Percentiles rank a stretch among this genome's conserved stretches.
phyloP scores from a whole-genome alignment of 495 filamentous ascomycete genomes.

The Hypoxylon fuscum region DNA sequence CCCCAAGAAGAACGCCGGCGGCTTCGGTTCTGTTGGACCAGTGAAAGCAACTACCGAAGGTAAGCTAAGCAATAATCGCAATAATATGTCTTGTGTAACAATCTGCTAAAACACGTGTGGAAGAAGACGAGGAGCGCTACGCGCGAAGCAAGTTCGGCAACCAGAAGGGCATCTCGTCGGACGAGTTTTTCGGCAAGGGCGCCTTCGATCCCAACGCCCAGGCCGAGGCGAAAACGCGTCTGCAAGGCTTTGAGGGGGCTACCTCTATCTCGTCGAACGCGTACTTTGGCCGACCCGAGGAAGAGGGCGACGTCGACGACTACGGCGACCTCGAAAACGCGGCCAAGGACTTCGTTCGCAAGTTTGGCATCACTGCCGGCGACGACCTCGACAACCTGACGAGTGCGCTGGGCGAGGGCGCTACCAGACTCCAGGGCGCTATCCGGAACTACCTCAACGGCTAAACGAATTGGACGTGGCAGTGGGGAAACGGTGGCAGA shows the following conservation, averaged over 20 bases:
- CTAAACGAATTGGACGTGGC: conserved; percentile 27
- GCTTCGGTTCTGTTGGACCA: conserved; percentile 85
- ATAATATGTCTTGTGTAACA: background rate
- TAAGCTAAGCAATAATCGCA: conserved; percentile 49
- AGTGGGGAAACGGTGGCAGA: background rate
- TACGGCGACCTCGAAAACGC: conserved; percentile 91
- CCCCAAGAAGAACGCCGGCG: conserved; percentile 76
- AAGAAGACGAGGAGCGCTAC: conserved; percentile 76
- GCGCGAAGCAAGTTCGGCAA: conserved; percentile 84
- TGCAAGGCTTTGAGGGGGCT: conserved; percentile 93
- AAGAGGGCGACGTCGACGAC: conserved; percentile 72
- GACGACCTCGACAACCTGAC: conserved; percentile 94
- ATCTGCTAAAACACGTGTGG: conserved; percentile 31
- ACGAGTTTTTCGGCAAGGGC: conserved; percentile 96
- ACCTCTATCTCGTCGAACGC: conserved; percentile 92
- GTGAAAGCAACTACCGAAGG: conserved; percentile 74
- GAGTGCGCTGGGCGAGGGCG: conserved; percentile 83
- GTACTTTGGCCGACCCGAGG: conserved; percentile 90
- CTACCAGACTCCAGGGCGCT: conserved; percentile 84
- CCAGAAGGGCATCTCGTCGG: conserved; percentile 96
- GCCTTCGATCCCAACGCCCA: conserved; percentile 81
- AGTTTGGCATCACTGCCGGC: conserved; percentile 92
- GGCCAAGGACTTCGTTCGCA: conserved; percentile 92
- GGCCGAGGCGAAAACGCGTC: conserved; percentile 83
- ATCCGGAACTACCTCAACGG: conserved; percentile 79